These are phyloP conservation scores for Berberis thunbergii DNA, from an alignment of 164 flowering plant genomes.

Conservation along the genomic window DNA sequence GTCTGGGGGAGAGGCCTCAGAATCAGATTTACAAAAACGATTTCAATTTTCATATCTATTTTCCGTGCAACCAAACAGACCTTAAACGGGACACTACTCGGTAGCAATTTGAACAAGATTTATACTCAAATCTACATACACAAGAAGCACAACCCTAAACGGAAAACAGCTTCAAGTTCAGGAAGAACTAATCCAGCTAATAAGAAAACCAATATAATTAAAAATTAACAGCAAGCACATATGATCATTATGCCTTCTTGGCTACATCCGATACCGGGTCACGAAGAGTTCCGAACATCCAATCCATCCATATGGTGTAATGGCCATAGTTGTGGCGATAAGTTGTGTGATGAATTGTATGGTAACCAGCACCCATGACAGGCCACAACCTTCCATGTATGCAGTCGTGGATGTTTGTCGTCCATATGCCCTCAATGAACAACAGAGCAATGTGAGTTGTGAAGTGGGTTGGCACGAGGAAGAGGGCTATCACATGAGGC, in stretches of 20 bases:
- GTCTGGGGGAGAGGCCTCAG: too few relatives aligned
- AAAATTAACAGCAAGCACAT: too few relatives aligned
- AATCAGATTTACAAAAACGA: too few relatives aligned
- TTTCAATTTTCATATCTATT: too few relatives aligned
- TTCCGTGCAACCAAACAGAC: too few relatives aligned
- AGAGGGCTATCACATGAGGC: slow-evolving; percentile 80
- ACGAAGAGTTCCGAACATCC: slow-evolving; percentile 91
- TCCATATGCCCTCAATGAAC: slow-evolving; percentile 81
- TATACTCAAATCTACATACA: too few relatives aligned
- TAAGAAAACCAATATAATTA: too few relatives aligned
- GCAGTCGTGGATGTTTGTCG: slow-evolving; percentile 94
- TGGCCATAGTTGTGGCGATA: slow-evolving; percentile 94
- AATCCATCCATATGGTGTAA: slow-evolving; percentile 91
- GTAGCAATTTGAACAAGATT: too few relatives aligned
- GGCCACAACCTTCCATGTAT: slow-evolving; percentile 86
- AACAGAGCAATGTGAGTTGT: slow-evolving; percentile 60
- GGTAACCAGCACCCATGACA: slow-evolving; percentile 95
- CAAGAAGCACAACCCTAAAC: too few relatives aligned
- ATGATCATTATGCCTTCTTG: slow-evolving; percentile 23
- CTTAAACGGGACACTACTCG: too few relatives aligned
- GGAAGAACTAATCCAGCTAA: too few relatives aligned
- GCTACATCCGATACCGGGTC: slow-evolving; percentile 43
- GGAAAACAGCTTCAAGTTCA: too few relatives aligned
- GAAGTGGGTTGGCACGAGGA: slow-evolving; percentile 72
- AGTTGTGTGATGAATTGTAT: slow-evolving; percentile 95